A percentile compares a stretch with the other conserved stretches of the same genome.
Evolutionary conservation across 108 stramenopile species (phyloP).

Genomic region (Skeletonema tropicum): DNA sequence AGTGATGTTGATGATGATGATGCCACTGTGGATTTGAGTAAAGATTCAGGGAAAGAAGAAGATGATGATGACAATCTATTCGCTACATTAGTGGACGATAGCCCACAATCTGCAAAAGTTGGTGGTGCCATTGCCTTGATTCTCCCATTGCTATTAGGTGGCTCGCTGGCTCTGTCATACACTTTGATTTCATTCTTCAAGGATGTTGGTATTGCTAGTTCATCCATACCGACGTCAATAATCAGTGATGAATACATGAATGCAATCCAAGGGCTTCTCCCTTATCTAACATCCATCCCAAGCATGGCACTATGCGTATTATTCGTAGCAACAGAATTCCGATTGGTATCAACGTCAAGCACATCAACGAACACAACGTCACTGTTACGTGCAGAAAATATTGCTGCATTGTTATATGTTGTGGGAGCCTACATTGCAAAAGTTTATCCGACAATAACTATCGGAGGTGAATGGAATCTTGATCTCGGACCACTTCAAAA

Average conservation of each 20-base stretch:
- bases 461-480: conserved; percentile 5
- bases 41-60: neutral
- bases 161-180: conserved; percentile 31
- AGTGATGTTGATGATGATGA: neutral
- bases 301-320: conserved; percentile 25
- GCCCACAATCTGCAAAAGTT: conserved; percentile 19
- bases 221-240: neutral
- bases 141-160: conserved; percentile 24
- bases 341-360: conserved; percentile 11
- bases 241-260: neutral
- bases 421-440: conserved; percentile 33
- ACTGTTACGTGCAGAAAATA: conserved; percentile 18
- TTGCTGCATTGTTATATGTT: conserved; percentile 27
- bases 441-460: conserved; percentile 22
- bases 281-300: conserved; percentile 16
- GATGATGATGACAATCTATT: conserved; percentile 15
- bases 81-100: conserved; percentile 24
- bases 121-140: conserved; percentile 17
- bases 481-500: conserved; percentile 59
- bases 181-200: neutral
- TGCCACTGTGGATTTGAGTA: neutral
- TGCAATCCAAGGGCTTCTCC: neutral
- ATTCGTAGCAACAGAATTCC: conserved; percentile 34
- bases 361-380: neutral
- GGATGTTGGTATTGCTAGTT: neutral